Evolutionary conservation across 345 rosid genomes (phyloP), one percentile per base, ranked within the genome.

Genomic region (Euphorbia tirucalli): DNA sequence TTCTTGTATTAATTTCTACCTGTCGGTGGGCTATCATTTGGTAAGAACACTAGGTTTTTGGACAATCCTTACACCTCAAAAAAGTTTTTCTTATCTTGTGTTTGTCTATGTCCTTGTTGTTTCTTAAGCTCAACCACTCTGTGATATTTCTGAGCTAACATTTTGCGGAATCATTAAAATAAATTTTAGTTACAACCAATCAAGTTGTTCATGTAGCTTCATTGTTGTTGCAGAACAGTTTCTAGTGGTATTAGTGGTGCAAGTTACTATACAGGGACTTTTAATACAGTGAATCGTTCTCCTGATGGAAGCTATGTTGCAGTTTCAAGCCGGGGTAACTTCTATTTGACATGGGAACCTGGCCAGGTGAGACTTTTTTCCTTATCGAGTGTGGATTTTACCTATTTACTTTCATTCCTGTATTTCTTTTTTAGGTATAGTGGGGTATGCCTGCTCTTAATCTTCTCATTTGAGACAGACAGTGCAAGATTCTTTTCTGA

Each of bases 161-260:
- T 66, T 18, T 19, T 11, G n/a, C 16, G 25, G 55, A 22, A 6
- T 14, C 25, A 59, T 32, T 16, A n/a, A 25, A 21, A 43, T 31
- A 15, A 54, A 48, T 61, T 31, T 54, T 61, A 27, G 22, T 30
- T 55, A 31, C 21, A 35, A 11, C 11, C 48, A 24, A 35, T 59
- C 64, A 22, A 71, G 73, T 75, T 74, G 78, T 74, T 86, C 28
- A 85, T 59, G 77, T 74, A 48, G 72, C 72, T 66, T 61, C 65
- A 4, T 83, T 87, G 74, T 79, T 75, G 76, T 78, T 91, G 71
- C 98, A 91, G 97, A 87, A 94, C 97, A 85, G 98, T 94, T 54
- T 94, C 98, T 21, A 92, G 97, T 68, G 96, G 98, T 69, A 94
- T 94, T 54, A 92, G 98, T 85, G 98, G 98, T 74, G 98, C 98